Conservation (phyloP, 768 basidiomycete species). For the Russula dissimulans region DNA sequence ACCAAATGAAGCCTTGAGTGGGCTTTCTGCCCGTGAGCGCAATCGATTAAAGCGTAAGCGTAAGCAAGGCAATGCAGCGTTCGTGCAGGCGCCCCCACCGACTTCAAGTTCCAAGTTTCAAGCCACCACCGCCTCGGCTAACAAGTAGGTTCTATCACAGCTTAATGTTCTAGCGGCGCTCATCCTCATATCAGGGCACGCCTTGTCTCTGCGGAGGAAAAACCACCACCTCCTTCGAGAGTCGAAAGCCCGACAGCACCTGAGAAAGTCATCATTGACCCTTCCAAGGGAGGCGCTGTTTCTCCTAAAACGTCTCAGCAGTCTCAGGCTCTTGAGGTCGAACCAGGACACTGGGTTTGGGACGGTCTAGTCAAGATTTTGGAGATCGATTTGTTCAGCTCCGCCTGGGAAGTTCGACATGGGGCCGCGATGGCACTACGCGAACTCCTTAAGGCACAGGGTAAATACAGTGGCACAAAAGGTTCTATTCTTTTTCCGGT, state of each 20-base stretch:
- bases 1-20: conserved; percentile 39
- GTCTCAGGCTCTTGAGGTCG: conserved; percentile 68
- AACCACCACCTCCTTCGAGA: conserved; percentile 37
- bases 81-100: conserved; percentile 61
- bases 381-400: conserved; percentile 74
- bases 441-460: conserved; percentile 80
- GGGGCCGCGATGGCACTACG: conserved; percentile 87
- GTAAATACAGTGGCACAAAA: conserved; percentile 73
- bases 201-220: conserved; percentile 58
- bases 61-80: conserved; percentile 75
- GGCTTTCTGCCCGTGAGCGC: conserved; percentile 83
- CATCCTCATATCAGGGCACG: conserved; percentile 45
- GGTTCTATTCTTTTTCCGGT: conserved; percentile 32
- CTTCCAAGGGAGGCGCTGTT: conserved; percentile 78
- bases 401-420: conserved; percentile 89
- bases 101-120: conserved; percentile 51
- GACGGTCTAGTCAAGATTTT: conserved; percentile 72
- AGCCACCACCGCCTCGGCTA: conserved; percentile 48
- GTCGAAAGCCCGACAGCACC: conserved; percentile 46
- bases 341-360: conserved; percentile 77
- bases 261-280: conserved; percentile 71
- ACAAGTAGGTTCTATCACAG: conserved; percentile 37
- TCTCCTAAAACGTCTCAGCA: conserved; percentile 69
- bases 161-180: background rate
- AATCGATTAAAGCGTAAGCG: conserved; percentile 94